A percentile compares a stretch with the other conserved stretches of the same genome.
phyloP scores from a whole-genome alignment of 1,139 yeast species.

The Suhomyces coccinellae region DNA sequence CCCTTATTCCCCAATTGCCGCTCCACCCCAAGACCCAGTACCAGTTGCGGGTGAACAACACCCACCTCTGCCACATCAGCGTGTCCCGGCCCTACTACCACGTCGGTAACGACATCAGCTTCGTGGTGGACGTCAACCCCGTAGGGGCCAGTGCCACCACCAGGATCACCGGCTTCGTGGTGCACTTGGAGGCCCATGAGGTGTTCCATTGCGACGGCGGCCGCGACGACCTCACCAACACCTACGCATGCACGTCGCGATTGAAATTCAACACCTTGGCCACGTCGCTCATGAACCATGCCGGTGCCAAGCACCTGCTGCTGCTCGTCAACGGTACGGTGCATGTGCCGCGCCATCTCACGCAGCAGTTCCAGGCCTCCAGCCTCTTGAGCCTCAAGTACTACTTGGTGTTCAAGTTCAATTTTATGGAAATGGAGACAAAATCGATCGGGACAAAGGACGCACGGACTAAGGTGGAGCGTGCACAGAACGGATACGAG shows the following conservation, averaged over 20 bases:
- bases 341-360: constrained; percentile 33
- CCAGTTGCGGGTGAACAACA: constrained; percentile 38
- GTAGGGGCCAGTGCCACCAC: constrained; percentile 17
- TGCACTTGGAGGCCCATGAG: constrained; percentile 45
- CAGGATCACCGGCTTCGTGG: constrained; percentile 36
- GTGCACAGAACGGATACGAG: too few relatives aligned
- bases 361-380: constrained; percentile 42
- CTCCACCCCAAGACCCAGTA: constrained; percentile 37
- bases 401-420: constrained; percentile 41
- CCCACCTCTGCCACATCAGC: constrained; percentile 34
- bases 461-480: too few relatives aligned
- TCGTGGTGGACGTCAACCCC: constrained; percentile 28
- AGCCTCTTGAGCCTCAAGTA: constrained; percentile 41
- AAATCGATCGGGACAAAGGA: too few relatives aligned
- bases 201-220: constrained; percentile 24
- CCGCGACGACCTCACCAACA: constrained; percentile 23
- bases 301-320: background rate
- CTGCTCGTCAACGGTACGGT: constrained; percentile 28
- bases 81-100: constrained; percentile 48
- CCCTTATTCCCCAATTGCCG: constrained; percentile 28
- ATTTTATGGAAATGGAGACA: constrained; percentile 26
- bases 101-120: constrained; percentile 50
- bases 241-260: constrained; percentile 41
- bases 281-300: constrained; percentile 23
- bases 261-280: constrained; percentile 39